Evolutionary conservation across 2,329 filamentous ascomycete genomes (phyloP).

Genomic region (Sclerotinia borealis): DNA sequence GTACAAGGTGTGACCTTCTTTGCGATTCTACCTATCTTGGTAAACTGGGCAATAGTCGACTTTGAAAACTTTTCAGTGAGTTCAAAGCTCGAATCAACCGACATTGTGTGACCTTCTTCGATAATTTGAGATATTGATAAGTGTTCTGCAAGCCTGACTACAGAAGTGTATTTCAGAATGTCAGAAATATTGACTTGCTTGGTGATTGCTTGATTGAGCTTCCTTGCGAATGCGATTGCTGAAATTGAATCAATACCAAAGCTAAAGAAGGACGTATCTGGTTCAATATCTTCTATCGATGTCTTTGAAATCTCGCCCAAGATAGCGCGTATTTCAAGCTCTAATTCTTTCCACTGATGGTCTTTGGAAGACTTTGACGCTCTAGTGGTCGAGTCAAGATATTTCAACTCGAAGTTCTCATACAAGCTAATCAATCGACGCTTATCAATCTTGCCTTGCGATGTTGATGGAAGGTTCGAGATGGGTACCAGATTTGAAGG

Average conservation of each 20-base stretch:
- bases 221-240: constrained; percentile 63
- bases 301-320: constrained; percentile 24
- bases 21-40: constrained; percentile 33
- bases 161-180: constrained; percentile 61
- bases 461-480: constrained; percentile 60
- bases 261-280: constrained; percentile 68
- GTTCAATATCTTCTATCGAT: constrained; percentile 43
- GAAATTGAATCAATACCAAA: constrained; percentile 80
- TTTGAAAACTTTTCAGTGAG: constrained; percentile 22
- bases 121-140: constrained; percentile 17
- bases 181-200: constrained; percentile 57
- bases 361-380: constrained; percentile 12
- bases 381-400: constrained; percentile 37
- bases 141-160: constrained; percentile 51
- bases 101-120: background rate
- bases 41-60: constrained; percentile 20
- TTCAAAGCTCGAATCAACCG: constrained; percentile 18
- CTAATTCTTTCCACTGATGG: constrained; percentile 45
- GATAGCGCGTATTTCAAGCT: constrained; percentile 48
- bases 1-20: constrained; percentile 70
- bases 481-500: constrained; percentile 69
- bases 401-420: constrained; percentile 37
- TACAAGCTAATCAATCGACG: constrained; percentile 45
- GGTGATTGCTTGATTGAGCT: constrained; percentile 43
- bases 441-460: constrained; percentile 70